Evolutionary conservation across 495 filamentous ascomycete genomes (phyloP).

Genomic region (Polyplosphaeria fusca): DNA sequence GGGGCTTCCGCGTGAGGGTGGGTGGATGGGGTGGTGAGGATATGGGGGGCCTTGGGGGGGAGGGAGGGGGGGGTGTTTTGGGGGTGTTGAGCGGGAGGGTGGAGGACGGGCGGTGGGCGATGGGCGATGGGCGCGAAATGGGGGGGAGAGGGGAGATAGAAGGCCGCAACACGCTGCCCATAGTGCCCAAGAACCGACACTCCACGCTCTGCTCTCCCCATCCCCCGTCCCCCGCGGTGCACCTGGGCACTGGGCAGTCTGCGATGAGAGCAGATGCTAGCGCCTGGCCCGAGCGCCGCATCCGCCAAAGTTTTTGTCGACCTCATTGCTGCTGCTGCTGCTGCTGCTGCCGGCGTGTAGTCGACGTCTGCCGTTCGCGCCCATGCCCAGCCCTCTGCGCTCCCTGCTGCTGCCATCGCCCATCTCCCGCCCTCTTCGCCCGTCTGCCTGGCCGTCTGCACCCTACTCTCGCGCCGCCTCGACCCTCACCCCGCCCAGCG

Average conservation of each 20-base stretch:
- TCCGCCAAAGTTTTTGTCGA: slow-evolving; percentile 8
- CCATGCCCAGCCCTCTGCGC: slow-evolving; percentile 7
- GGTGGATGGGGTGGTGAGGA: too few species aligned
- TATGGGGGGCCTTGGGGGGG: too few species aligned
- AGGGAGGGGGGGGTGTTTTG: too few species aligned
- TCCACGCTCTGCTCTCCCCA: too few species aligned
- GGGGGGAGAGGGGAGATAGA: too few species aligned
- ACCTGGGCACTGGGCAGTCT: not conserved
- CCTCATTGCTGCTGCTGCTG: not conserved
- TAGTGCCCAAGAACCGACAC: too few species aligned
- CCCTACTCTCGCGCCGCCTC: slow-evolving; percentile 19
- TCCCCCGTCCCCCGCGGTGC: too few species aligned
- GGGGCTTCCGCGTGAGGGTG: not conserved
- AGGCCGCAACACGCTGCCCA: too few species aligned
- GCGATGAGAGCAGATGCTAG: not conserved
- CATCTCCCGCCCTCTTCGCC: slow-evolving; percentile 12
- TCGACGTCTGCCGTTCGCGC: not conserved
- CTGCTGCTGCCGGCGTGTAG: not conserved
- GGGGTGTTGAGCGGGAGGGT: too few species aligned
- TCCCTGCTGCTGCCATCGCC: not conserved
- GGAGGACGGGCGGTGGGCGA: too few species aligned
- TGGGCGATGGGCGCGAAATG: too few species aligned
- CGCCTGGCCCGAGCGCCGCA: slow-evolving; percentile 2
- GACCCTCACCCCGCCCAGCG: slow-evolving; percentile 20
- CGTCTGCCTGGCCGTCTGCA: not conserved